A percentile compares a stretch with the other conserved stretches of the same genome.
Evolutionary conservation across 495 filamentous ascomycete genomes (phyloP).

Genomic region (Penicillium longicatenatum): DNA sequence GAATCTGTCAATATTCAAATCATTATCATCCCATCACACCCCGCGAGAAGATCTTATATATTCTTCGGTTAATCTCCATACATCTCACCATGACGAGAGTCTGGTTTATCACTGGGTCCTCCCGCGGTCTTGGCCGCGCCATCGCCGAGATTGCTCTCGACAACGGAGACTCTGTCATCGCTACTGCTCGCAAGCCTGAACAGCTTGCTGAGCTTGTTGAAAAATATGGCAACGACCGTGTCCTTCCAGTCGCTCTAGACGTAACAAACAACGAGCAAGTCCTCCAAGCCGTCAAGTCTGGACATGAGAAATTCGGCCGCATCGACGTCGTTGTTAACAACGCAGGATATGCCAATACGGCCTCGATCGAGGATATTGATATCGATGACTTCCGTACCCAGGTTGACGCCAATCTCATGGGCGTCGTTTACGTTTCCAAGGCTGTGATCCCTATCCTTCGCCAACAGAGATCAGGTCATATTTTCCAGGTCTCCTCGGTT

Average conservation of each 20-base stretch:
- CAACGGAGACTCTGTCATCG: conserved; percentile 53
- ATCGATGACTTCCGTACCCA: conserved; percentile 24
- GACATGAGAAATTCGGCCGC: conserved; percentile 11
- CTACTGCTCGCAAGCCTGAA: conserved; percentile 47
- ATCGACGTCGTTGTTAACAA: conserved; percentile 36
- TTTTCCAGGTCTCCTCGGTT: conserved; percentile 1
- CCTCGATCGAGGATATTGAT: conserved; percentile 23
- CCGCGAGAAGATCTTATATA: too few species aligned
- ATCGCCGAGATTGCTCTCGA: conserved; percentile 45
- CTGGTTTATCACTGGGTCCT: conserved; percentile 54
- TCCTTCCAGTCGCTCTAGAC: conserved; percentile 37
- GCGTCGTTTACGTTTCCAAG: conserved; percentile 46
- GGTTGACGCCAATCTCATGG: conserved; percentile 49
- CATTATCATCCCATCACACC: too few species aligned
- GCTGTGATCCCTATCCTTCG: conserved; percentile 53
- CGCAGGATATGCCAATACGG: conserved; percentile 31
- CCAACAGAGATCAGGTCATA: conserved; percentile 29
- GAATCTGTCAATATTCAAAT: too few species aligned
- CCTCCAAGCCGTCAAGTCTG: conserved; percentile 14
- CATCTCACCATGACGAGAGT: not conserved
- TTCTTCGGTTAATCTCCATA: too few species aligned
- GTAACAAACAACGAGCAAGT: conserved; percentile 38
- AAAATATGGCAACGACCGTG: conserved; percentile 16
- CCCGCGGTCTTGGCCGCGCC: conserved; percentile 50
- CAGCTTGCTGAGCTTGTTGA: conserved; percentile 27